A percentile compares a stretch with the other conserved stretches of the same genome.
Evolutionary conservation across 257 asterid genomes (phyloP).

Genomic region (Solanum sitiens): DNA sequence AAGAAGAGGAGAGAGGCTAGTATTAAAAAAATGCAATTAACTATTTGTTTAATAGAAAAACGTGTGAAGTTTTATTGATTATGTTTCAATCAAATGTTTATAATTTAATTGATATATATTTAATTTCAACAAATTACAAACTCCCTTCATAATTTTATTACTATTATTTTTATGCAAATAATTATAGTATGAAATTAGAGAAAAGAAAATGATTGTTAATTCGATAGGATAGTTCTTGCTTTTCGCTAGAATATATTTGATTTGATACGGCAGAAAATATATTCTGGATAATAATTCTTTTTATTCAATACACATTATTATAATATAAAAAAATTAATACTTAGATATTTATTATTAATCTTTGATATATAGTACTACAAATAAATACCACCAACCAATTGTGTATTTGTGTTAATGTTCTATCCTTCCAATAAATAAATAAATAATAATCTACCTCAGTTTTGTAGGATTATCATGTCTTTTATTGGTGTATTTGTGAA

Average conservation of each 20-base stretch:
- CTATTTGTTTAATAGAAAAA: not conserved
- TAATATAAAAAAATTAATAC: not conserved
- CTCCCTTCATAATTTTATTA: not conserved
- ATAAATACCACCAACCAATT: not conserved
- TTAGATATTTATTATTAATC: not conserved
- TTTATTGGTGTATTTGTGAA: not conserved
- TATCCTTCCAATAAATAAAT: not conserved
- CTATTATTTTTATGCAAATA: not conserved
- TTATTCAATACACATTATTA: not conserved
- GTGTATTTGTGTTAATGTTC: not conserved
- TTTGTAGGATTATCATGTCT: not conserved
- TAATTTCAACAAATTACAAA: not conserved
- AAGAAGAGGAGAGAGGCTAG: not conserved
- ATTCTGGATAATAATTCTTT: not conserved
- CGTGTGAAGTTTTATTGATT: not conserved
- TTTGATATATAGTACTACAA: not conserved
- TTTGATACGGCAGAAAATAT: not conserved
- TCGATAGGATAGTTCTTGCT: not conserved
- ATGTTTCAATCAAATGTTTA: not conserved
- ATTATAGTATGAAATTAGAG: not conserved
- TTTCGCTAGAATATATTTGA: not conserved
- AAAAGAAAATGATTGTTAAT: not conserved
- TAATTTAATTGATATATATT: not conserved
- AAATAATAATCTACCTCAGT: not conserved
- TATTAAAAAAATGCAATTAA: not conserved